Conservation (phyloP, 805 yeast genomes). For the Wickerhamomyces hampshirensis region DNA sequence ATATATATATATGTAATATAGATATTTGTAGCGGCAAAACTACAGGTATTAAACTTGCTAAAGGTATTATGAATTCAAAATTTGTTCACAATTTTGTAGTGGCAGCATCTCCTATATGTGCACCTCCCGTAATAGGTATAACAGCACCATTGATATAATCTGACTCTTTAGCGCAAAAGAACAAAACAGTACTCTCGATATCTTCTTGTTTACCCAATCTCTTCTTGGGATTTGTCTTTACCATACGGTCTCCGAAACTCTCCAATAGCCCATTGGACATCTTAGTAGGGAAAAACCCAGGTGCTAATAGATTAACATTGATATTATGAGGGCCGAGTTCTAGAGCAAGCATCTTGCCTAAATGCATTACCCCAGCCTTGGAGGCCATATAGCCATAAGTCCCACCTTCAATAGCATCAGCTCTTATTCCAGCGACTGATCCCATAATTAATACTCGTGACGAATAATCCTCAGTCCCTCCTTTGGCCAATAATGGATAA, state of each 20-base stretch:
- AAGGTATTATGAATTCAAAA: no score
- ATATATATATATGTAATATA: no score
- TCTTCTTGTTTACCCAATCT: conserved; percentile 63
- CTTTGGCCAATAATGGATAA: conserved; percentile 48
- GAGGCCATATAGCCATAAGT: conserved; percentile 71
- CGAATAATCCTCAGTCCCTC: conserved; percentile 53
- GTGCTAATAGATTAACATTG: conserved; percentile 67
- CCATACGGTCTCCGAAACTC: conserved; percentile 40
- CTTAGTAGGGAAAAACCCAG: conserved; percentile 73
- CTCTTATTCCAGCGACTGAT: conserved; percentile 52
- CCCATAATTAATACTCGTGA: conserved; percentile 62
- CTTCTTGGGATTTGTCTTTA: conserved; percentile 49
- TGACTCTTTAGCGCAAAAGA: conserved; percentile 51
- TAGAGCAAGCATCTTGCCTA: conserved; percentile 57
- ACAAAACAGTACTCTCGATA: conserved; percentile 49
- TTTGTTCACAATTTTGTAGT: no score
- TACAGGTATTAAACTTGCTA: no score
- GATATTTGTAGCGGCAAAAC: no score
- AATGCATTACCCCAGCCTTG: conserved; percentile 69
- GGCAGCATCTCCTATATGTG: conserved; percentile 37
- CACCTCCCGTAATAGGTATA: conserved; percentile 70
- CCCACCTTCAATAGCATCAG: conserved; percentile 29
- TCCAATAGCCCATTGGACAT: conserved; percentile 65
- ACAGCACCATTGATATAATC: conserved; percentile 64
- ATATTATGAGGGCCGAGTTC: conserved; percentile 64